Percentiles rank a stretch among this genome's conserved stretches.
Evolutionary conservation across 306 rosid species (phyloP).

Genomic region (Begonia fuchsioides): DNA sequence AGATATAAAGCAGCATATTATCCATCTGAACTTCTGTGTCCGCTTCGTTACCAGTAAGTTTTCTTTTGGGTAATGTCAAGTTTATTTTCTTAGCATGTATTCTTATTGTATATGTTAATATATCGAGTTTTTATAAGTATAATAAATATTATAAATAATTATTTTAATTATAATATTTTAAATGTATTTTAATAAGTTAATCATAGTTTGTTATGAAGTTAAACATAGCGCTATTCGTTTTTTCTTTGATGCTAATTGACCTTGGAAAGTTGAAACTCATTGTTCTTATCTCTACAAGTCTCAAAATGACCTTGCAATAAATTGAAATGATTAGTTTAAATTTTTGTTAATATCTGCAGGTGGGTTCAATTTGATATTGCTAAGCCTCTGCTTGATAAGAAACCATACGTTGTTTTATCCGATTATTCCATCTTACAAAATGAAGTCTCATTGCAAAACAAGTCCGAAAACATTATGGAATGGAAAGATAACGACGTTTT

Average conservation of each 20-base stretch:
- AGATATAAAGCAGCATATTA: slow-evolving; percentile 82
- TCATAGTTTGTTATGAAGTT: too few species aligned
- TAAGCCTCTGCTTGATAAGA: slow-evolving; percentile 68
- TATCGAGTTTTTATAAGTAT: too few species aligned
- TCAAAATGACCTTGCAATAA: too few species aligned
- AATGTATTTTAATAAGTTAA: too few species aligned
- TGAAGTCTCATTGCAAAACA: slow-evolving; percentile 26
- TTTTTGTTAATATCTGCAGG: slow-evolving; percentile 29
- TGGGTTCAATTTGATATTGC: slow-evolving; percentile 66
- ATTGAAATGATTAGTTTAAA: too few species aligned
- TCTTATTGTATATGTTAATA: too few species aligned
- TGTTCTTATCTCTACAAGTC: not conserved
- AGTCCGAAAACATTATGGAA: slow-evolving; percentile 27
- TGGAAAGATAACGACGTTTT: slow-evolving; percentile 23
- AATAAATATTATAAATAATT: too few species aligned
- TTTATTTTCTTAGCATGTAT: too few species aligned
- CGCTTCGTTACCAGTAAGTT: slow-evolving; percentile 82
- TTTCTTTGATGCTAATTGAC: slow-evolving; percentile 3
- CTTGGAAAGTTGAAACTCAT: slow-evolving; percentile 3
- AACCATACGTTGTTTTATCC: slow-evolving; percentile 56
- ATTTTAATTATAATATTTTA: too few species aligned
- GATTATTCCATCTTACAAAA: slow-evolving; percentile 43
- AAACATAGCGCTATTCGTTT: too few species aligned
- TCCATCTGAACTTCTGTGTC: slow-evolving; percentile 89
- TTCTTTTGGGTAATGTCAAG: too few species aligned